Base-by-base conservation (phyloP, 2,329 filamentous ascomycete species). In the Aspergillus unguis region DNA sequence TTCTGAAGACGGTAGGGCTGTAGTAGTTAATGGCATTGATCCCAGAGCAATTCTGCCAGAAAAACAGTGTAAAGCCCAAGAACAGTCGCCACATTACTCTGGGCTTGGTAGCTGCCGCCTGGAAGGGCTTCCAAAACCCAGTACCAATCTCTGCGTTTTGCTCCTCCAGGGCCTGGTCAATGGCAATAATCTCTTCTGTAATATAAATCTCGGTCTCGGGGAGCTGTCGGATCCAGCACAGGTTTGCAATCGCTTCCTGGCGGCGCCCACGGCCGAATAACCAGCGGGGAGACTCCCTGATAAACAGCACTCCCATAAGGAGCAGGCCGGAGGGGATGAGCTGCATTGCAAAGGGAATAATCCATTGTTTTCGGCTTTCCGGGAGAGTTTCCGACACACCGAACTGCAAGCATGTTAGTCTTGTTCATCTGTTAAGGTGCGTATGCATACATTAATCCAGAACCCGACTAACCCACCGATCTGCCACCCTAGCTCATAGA, bases 401-500 rank as follows among this genome's bases (percentile, higher is more conserved):
- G 32, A 8, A 33, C 32, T 33, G 11, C 5, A 17, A 17, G 17
- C 17, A 17, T 17, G 17, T 17, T 17, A 17, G 17, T 17, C 17
- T 17, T 17, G 17, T 17, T 17, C 17, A 17, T 17, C 17, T 17
- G 17, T 17, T 1, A 17, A 17, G 17, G 17, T 17, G 17, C 17
- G 17, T 33, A 11, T 33, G 2, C 32, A 33, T 33, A 33, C 11
- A 8, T 33, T 33, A 7, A 11, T 33, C 11, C 8, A 33, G 8
- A 33, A 7, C 32, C 32, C 32, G 32, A 33, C 32, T 11, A 33
- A 33, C 8, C 32, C 11, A 33, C 32, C 74, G 43, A 77, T 70
- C 62, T 79, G 75, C 73, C 78, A 79, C 8, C 77, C 77, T 9
- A 82, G 62, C 58, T 80, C 77, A 56, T 78, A 80, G 10, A 78